Base-by-base conservation (phyloP, 768 basidiomycete genomes). In the Fomitopsis pulvina region DNA sequence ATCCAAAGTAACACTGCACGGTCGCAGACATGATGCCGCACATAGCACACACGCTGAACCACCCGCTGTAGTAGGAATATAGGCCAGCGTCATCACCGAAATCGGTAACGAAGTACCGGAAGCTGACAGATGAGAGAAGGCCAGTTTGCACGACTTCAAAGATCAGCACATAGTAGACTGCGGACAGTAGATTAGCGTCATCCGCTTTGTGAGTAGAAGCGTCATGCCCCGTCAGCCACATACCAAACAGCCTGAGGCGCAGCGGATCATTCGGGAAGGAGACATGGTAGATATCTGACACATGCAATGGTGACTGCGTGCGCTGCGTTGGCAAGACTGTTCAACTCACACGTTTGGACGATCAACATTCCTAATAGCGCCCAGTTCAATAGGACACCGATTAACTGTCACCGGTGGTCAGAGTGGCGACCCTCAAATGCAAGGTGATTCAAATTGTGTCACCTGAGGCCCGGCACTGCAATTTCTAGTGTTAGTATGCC, bases 21-120 rank as follows among this genome's bases (percentile, higher is more conserved):
- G 45, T 38, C 2, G 22, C 48, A 4, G 55, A 46, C 16, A 53
- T 24, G 10, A 56, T 20, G 20, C 16, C 52, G 16, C 45, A 39
- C 55, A 56, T 56, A 22, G 53, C 34, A 2, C 45, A 22, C 6
- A 53, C 45, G 18, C 50, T 47, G 45, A 56, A 56, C 55, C 55
- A 56, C 4, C 39, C 14, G 30, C 43, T 47, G 39, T 53, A 32
- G 39, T 50, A 52, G 5, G 18, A 11, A 25, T 25, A 26, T n/a
- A 56, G 11, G 20, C 21, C 16, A 5, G 12, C 5, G 2, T 24
- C 4, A 18, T 50, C 25, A 2, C 55, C 55, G 29, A 41, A 56
- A 21, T 41, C 12, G 48, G 46, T 47, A 1, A 52, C 51, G 48
- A 26, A 45, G 26, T 39, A 24, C 1, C 47, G 24, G 45, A 52